These are phyloP conservation scores for Pyricularia grisea DNA, from an alignment of 2,329 filamentous ascomycete genomes.

Conservation along the genomic window DNA sequence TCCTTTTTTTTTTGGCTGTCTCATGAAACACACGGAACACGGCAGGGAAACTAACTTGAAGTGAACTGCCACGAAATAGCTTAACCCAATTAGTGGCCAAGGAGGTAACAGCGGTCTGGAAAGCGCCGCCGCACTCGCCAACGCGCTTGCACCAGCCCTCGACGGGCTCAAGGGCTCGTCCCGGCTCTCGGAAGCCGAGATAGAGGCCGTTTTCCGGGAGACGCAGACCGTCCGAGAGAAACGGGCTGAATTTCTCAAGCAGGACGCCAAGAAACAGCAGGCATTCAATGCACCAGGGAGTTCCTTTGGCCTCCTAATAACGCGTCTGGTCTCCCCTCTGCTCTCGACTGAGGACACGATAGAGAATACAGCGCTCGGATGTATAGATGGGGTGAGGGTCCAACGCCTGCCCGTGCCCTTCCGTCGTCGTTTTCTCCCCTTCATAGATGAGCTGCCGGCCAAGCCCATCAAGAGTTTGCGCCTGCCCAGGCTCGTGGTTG, in stretches of 20 bases:
- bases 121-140: slow-evolving; percentile 13
- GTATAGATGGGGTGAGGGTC: neutral
- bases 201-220: neutral
- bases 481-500: neutral
- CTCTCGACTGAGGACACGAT: neutral
- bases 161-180: neutral
- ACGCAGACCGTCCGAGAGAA: neutral
- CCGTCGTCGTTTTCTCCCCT: slow-evolving; percentile 6
- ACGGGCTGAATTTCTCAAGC: neutral
- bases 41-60: neutral
- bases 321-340: neutral
- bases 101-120: slow-evolving; percentile 18
- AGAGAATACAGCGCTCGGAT: neutral
- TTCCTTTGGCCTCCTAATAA: neutral
- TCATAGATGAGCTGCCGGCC: slow-evolving; percentile 9
- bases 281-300: neutral
- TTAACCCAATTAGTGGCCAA: slow-evolving; percentile 14
- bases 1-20: neutral
- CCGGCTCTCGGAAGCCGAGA: neutral
- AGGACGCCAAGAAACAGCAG: neutral
- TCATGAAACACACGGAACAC: too few relatives aligned
- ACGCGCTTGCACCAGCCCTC: slow-evolving; percentile 7
- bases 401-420: neutral
- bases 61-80: slow-evolving; percentile 6
- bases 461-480: neutral